Conservation (phyloP, 306 rosid species). For the Quercus ilex region DNA sequence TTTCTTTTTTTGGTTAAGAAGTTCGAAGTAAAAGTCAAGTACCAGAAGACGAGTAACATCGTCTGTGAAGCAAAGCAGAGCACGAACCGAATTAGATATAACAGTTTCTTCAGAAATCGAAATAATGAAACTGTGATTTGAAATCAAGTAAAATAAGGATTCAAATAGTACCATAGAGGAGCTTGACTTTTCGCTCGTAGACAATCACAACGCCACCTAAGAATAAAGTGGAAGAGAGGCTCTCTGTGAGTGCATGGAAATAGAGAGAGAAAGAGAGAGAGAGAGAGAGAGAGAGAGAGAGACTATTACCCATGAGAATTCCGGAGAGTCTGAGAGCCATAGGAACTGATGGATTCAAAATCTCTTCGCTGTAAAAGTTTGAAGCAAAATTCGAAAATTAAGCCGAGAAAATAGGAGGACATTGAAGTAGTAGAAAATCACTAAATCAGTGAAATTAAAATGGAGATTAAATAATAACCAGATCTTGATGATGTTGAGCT, state of each 20-base stretch:
- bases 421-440: not conserved
- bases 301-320: slow-evolving; percentile 84
- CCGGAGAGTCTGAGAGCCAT: slow-evolving; percentile 96
- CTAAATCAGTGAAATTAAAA: not conserved
- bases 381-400: not conserved
- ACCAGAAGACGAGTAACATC: slow-evolving; percentile 86
- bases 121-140: not conserved
- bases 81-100: not conserved
- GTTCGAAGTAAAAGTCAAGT: slow-evolving; percentile 1
- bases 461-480: slow-evolving; percentile 34
- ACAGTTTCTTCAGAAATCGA: not conserved
- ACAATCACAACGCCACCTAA: slow-evolving; percentile 94
- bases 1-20: too few species aligned
- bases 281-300: not conserved
- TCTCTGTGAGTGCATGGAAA: slow-evolving; percentile 11
- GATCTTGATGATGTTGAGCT: slow-evolving; percentile 65
- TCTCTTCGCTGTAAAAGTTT: slow-evolving; percentile 62
- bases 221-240: slow-evolving; percentile 4
- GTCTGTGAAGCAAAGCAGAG: slow-evolving; percentile 41
- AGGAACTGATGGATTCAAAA: slow-evolving; percentile 82
- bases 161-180: slow-evolving; percentile 49
- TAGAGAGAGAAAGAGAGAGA: not conserved
- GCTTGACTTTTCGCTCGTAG: slow-evolving; percentile 83
- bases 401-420: not conserved
- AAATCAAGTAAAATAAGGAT: not conserved